phyloP scores from a whole-genome alignment of 768 basidiomycete genomes.

The Mrakia frigida region DNA sequence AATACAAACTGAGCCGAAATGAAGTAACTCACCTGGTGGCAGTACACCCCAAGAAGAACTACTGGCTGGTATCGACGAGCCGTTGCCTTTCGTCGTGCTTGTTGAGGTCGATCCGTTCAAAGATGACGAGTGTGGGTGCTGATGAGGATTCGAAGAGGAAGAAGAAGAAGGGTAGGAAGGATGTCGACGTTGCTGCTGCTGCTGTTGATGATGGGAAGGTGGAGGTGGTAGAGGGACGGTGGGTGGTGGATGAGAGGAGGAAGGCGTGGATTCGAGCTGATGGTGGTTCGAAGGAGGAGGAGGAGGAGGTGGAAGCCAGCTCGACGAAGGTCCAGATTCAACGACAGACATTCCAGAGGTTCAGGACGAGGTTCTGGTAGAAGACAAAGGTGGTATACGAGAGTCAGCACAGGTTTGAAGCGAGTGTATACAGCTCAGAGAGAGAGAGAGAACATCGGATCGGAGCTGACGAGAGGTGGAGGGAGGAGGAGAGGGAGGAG shows the following conservation, averaged over 20 bases:
- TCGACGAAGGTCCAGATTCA: constrained; percentile 5
- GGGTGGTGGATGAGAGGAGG: neutral
- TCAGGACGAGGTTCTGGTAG: neutral
- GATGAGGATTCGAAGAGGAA: neutral
- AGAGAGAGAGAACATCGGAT: too few relatives aligned
- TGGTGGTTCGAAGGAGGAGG: neutral
- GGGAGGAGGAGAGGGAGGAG: neutral
- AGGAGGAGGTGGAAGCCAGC: neutral
- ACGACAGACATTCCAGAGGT: constrained; percentile 2
- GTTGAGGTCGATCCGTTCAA: constrained; percentile 5
- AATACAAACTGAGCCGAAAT: neutral
- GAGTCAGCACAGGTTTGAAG: neutral
- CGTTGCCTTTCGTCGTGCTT: neutral
- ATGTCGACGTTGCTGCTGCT: too few relatives aligned
- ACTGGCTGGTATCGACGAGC: neutral
- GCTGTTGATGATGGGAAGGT: neutral
- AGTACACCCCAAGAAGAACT: constrained; percentile 12
- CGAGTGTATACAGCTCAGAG: too few relatives aligned
- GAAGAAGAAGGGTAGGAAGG: neutral
- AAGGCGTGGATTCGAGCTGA: neutral
- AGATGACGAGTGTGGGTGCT: neutral
- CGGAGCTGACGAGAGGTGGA: neutral
- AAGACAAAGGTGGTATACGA: neutral
- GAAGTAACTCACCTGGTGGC: constrained; percentile 19
- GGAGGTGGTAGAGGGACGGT: neutral